Base-by-base conservation (phyloP, 2,329 filamentous ascomycete species). In the Aspergillus sp. region DNA sequence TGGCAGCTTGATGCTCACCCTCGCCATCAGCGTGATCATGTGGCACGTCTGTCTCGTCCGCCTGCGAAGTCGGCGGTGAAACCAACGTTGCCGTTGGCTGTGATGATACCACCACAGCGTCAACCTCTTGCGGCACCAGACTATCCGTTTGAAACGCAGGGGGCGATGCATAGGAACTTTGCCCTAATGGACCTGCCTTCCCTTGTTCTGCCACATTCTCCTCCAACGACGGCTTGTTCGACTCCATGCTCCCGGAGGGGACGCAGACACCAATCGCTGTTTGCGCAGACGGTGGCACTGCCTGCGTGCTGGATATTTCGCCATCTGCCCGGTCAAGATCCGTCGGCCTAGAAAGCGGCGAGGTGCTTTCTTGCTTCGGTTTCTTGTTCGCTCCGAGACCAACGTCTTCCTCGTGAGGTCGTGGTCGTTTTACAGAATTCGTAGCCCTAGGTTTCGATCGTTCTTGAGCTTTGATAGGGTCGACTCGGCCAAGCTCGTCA, bases 401-500 rank as follows among this genome's bases (percentile, higher is more conserved):
- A n/a, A 51, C 44, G 12, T 55, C 62, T 27, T 72, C 71, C 30
- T 71, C 75, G 45, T 67, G 69, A 4, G 65, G 61, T 36, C 71
- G 65, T 33, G 76, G 72, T 49, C 78, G 75, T 61, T 81, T 81
- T 35, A 72, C 67, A n/a, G 72, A 72, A n/a, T 67, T 69, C 30
- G 75, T 75, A 9, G 76, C 78, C 50, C 80, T 73, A 36, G 80
- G 79, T 36, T 81, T 76, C 2, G 79, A 78, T 27, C 75, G 71
- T 57, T 83, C 80, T 43, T 78, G 76, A 2, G 79, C 78, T 58
- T 83, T 83, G 56, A 81, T 64, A 2, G 80, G 80, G 60, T 84
- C 81, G 28, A 83, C 74, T 47, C 79, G 76, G 43, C 81, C 81
- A 53, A 77, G 75, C 53, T 82, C 79, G 56, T 83, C 80, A 57